Evolutionary conservation across 306 rosid genomes (phyloP).

Genomic region (Biancaea sappan): DNA sequence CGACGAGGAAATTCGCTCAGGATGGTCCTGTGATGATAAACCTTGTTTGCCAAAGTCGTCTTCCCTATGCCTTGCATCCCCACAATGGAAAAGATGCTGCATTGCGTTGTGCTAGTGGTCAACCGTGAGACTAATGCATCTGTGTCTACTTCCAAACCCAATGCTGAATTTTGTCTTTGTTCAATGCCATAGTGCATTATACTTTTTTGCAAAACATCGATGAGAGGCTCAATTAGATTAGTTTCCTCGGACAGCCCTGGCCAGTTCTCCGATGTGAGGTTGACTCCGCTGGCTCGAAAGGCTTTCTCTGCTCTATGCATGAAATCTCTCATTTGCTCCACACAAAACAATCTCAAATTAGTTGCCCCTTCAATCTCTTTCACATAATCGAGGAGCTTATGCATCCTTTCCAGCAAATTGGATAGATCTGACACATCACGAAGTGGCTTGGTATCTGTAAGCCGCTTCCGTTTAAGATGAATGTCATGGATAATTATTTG

Average conservation of each 20-base stretch:
- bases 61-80: constrained; percentile 38
- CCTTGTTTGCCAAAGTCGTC: constrained; percentile 30
- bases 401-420: too few species aligned
- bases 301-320: too few species aligned
- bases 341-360: too few species aligned
- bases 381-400: too few species aligned
- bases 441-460: too few species aligned
- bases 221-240: not conserved
- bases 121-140: not conserved
- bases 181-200: not conserved
- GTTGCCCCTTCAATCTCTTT: not conserved
- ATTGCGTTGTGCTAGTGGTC: not conserved
- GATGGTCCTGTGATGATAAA: not conserved
- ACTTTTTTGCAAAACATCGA: not conserved
- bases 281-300: too few species aligned
- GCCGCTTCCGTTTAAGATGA: too few species aligned
- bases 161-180: not conserved
- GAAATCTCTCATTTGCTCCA: too few species aligned
- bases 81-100: not conserved
- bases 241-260: not conserved
- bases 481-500: too few species aligned
- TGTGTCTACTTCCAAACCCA: constrained; percentile 25
- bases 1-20: not conserved
- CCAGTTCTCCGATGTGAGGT: too few species aligned
- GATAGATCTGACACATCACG: too few species aligned